Conservation (phyloP, 352 stramenopile species). For the Phytophthora fragariae region DNA sequence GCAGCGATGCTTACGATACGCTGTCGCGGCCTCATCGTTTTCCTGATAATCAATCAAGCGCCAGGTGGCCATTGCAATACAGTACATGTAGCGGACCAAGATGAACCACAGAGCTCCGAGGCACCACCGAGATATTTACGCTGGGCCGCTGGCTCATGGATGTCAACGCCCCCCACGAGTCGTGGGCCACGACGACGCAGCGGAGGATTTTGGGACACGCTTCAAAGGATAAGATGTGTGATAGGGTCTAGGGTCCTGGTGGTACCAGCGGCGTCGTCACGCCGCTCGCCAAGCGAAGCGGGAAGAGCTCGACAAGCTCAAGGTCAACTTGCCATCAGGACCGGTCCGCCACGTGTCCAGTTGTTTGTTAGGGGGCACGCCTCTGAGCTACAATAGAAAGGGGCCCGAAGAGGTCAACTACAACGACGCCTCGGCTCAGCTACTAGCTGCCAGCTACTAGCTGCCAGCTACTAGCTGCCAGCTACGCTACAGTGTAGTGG, state of each 20-base stretch:
- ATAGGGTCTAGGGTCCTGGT: slow-evolving; percentile 27
- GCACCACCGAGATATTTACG: background rate
- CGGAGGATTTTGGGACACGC: slow-evolving; percentile 27
- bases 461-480: background rate
- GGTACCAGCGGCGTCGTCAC: slow-evolving; percentile 30
- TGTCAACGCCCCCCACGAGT: too few species aligned
- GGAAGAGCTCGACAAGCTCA: slow-evolving; percentile 24
- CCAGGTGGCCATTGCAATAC: background rate
- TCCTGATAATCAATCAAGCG: slow-evolving; percentile 1
- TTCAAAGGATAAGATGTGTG: slow-evolving; percentile 22
- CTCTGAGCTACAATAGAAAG: slow-evolving; percentile 1
- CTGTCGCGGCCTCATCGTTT: background rate
- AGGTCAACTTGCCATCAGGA: slow-evolving; percentile 14
- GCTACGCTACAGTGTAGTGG: too few species aligned
- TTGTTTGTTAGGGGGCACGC: background rate
- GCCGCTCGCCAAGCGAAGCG: slow-evolving; percentile 17
- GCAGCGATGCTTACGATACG: slow-evolving; percentile 5
- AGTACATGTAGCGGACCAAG: background rate
- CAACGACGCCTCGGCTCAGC: background rate
- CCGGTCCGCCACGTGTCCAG: slow-evolving; percentile 22
- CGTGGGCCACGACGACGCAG: background rate
- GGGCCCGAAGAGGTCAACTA: slow-evolving; percentile 1
- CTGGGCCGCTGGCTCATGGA: background rate
- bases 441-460: too few species aligned
- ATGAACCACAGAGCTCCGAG: background rate